A percentile compares a stretch with the other conserved stretches of the same genome.
Conservation (phyloP, 108 stramenopile genomes). For the Conticribra guillardii region DNA sequence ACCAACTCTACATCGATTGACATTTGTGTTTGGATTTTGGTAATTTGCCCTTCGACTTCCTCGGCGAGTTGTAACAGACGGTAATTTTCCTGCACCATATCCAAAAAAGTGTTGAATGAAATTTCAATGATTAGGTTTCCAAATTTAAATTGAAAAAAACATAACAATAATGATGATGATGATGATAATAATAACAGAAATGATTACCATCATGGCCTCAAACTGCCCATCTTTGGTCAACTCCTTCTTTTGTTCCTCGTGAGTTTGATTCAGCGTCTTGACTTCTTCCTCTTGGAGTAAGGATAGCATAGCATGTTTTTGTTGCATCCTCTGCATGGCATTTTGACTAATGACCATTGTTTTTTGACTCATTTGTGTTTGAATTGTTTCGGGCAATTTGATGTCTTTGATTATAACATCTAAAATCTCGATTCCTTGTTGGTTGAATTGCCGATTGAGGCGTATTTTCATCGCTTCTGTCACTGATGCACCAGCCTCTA, state of each 20-base stretch:
- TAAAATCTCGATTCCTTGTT: slow-evolving; percentile 47
- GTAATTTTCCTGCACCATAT: too few relatives aligned
- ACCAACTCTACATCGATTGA: slow-evolving; percentile 33
- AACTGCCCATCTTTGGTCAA: slow-evolving; percentile 19
- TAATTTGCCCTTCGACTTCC: slow-evolving; percentile 24
- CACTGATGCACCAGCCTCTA: slow-evolving; percentile 24
- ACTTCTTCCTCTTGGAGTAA: slow-evolving; percentile 39
- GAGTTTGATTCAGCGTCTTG: slow-evolving; percentile 32
- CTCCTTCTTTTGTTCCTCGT: slow-evolving; percentile 16
- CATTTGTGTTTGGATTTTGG: slow-evolving; percentile 42
- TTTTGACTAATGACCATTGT: slow-evolving; percentile 53
- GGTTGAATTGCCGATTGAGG: slow-evolving; percentile 54
- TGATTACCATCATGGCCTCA: slow-evolving; percentile 14
- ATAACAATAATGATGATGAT: too few relatives aligned
- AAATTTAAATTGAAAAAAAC: too few relatives aligned
- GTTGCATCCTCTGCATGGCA: slow-evolving; percentile 60
- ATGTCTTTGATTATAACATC: slow-evolving; percentile 58
- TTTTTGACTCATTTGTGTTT: slow-evolving; percentile 53
- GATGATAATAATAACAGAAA: too few relatives aligned
- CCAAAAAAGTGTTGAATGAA: too few relatives aligned
- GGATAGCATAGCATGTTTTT: slow-evolving; percentile 55
- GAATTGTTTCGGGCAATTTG: slow-evolving; percentile 42
- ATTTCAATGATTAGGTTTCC: too few relatives aligned
- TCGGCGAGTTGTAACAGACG: slow-evolving; percentile 7
- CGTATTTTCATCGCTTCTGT: slow-evolving; percentile 40